Percentiles rank a stretch among this genome's conserved stretches.
Evolutionary conservation across 345 rosid genomes (phyloP).

Genomic region (Aquilaria yunnanensis): DNA sequence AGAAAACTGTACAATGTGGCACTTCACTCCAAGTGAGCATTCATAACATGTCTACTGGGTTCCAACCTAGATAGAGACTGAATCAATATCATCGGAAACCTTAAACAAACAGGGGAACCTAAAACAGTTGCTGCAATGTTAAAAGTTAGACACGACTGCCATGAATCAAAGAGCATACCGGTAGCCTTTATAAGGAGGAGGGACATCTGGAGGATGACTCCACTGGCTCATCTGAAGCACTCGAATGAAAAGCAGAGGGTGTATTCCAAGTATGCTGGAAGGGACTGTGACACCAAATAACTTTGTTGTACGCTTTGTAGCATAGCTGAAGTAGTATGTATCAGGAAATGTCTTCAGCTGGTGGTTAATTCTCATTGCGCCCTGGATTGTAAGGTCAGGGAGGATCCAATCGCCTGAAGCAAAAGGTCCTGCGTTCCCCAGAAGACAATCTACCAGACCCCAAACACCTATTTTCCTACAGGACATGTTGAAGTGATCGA

Average conservation of each 20-base stretch:
- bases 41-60: no score
- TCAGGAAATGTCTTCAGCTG: conserved; percentile 59
- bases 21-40: no score
- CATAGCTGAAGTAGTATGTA: conserved; percentile 93
- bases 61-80: no score
- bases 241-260: conserved; percentile 77
- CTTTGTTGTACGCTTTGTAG: conserved; percentile 71
- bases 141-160: neutral
- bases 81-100: neutral
- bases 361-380: conserved; percentile 52
- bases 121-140: neutral
- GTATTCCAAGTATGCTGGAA: conserved; percentile 66
- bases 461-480: conserved; percentile 64
- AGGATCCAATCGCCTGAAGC: conserved; percentile 88
- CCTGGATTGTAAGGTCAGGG: conserved; percentile 93
- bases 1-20: no score
- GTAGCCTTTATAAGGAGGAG: conserved; percentile 89
- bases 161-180: conserved; percentile 30
- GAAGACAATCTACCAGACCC: conserved; percentile 60
- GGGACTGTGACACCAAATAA: conserved; percentile 66
- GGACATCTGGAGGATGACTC: conserved; percentile 54
- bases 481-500: conserved; percentile 82
- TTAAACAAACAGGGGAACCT: neutral
- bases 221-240: conserved; percentile 87
- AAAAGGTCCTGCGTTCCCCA: conserved; percentile 84